Evolutionary conservation across 83 land plant genomes (phyloP), one percentile per base, ranked within the genome.

Genomic region (Picea abies): DNA sequence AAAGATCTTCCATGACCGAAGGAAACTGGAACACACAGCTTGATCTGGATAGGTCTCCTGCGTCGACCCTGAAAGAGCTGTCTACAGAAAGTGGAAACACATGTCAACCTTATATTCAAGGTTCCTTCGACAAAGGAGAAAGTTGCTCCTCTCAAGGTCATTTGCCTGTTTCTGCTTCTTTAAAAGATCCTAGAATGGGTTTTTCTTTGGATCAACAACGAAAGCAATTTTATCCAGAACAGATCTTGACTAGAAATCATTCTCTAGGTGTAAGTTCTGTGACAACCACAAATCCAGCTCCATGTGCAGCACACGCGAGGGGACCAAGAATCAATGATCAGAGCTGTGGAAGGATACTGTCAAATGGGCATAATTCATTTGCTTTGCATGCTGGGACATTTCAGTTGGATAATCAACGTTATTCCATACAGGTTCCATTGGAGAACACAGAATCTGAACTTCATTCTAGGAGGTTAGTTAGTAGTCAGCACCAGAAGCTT

Each of bases 141-240:
- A 14, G 26, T 25, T 77, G 60, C 68, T 22, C 15, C 5, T 72
- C 65, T 60, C 81, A 85, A 60, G 80, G 68, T 5, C 76, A 75
- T 75, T 47, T 12, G 22, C 86, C 81, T 67, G 73, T 29, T 16
- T 14, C 52, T 22, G n/a, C 19, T 19, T 79, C 72, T 39, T 39
- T 14, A 25, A 58, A 49, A n/a, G 71, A 72, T n/a, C 56, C 72
- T 12, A 44, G 37, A 60, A 63, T 69, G 41, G 14, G 71, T 26
- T 61, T 52, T 11, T 72, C 60, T 64, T 66, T 79, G 72, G 83
- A 80, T 69, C 78, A 78, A 72, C 78, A 39, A 37, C 79, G 14
- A 19, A 83, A 84, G 7, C 67, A 71, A 32, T 69, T n/a, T 35
- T 83, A 83, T 85, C 90, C 91, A n/a, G 84, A 85, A 60, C 88